Percentiles rank a stretch among this genome's conserved stretches.
Evolutionary conservation across 2,329 filamentous ascomycete species (phyloP).

Genomic region (Sporothrix dimorphospora): DNA sequence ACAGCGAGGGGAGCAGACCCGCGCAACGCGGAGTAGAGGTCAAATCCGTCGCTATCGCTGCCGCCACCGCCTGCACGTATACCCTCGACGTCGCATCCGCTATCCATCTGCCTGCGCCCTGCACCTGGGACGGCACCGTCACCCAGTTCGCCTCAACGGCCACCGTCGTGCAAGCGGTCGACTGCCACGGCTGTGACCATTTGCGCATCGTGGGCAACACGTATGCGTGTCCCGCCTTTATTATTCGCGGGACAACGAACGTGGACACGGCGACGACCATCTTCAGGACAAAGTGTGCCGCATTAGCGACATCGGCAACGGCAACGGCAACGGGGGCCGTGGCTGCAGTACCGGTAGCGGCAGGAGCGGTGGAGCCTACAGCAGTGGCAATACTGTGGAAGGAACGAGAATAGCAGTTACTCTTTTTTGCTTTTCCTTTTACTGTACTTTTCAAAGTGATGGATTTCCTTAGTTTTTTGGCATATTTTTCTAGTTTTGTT

Average conservation of each 20-base stretch:
- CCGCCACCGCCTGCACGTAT: background rate
- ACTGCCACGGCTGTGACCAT: constrained; percentile 6
- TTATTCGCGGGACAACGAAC: background rate
- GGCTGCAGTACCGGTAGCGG: background rate
- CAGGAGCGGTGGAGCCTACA: background rate
- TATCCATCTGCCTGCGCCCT: background rate
- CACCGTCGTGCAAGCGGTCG: background rate
- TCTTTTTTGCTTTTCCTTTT: background rate
- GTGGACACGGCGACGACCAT: background rate
- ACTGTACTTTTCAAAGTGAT: too few relatives aligned
- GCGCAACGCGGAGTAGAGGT: background rate
- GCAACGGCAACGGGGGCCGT: background rate
- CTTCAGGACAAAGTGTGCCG: background rate
- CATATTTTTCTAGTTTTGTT: too few relatives aligned
- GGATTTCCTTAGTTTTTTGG: too few relatives aligned
- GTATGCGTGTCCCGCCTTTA: background rate
- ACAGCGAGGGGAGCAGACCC: background rate
- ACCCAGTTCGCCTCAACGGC: background rate
- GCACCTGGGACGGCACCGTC: background rate
- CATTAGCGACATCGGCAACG: background rate
- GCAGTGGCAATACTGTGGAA: background rate
- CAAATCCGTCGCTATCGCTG: background rate
- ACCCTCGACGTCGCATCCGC: background rate
- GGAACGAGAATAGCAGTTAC: too few relatives aligned
- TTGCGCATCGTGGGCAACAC: background rate